A percentile compares a stretch with the other conserved stretches of the same genome.
phyloP scores from a whole-genome alignment of 257 asterid genomes.

The Ligustrum vulgare region DNA sequence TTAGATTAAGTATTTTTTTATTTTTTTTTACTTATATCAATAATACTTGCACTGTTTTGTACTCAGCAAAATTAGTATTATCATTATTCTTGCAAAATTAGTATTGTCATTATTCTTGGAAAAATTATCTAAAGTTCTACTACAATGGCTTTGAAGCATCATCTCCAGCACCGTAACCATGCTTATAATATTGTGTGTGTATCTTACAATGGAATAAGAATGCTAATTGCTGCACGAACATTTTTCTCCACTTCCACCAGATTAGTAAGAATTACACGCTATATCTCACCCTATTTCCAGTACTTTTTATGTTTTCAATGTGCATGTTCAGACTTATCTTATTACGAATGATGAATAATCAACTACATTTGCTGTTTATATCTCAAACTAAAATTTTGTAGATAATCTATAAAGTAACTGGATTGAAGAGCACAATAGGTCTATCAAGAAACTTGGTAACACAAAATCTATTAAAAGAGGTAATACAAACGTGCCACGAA shows the following conservation, averaged over 20 bases:
- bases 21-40: background rate
- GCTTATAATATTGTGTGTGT: background rate
- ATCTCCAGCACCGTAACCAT: background rate
- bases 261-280: background rate
- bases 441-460: background rate
- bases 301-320: background rate
- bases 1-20: no score
- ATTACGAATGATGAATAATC: background rate
- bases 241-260: background rate
- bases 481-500: slow-evolving; percentile 1
- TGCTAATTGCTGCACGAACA: background rate
- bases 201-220: background rate
- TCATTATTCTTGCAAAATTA: background rate
- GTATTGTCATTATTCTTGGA: no score
- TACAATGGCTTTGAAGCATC: background rate
- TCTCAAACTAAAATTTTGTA: background rate
- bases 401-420: slow-evolving; percentile 13
- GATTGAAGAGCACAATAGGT: slow-evolving; percentile 1
- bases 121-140: no score
- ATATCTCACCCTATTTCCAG: background rate
- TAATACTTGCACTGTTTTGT: slow-evolving; percentile 9
- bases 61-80: slow-evolving; percentile 4
- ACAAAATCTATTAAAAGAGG: background rate
- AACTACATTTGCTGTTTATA: background rate
- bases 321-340: background rate